Conservation (phyloP, 2,329 filamentous ascomycete genomes). For the Aspergillus fischeri region DNA sequence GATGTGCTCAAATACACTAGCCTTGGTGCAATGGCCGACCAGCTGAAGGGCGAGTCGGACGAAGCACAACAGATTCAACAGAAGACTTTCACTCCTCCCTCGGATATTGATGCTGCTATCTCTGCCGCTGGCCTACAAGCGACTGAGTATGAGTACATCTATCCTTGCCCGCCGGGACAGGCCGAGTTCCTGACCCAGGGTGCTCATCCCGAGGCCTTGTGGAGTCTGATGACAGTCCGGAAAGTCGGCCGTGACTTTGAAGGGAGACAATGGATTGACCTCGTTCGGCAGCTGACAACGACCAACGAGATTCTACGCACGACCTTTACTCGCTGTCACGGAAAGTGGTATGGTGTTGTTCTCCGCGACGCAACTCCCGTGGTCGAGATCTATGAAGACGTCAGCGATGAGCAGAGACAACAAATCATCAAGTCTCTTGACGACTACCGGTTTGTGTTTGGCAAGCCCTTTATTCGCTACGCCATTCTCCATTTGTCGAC, state of each 20-base stretch:
- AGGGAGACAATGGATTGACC: conserved; percentile 12
- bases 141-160: background rate
- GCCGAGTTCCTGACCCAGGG: conserved; percentile 2
- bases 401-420: conserved; percentile 16
- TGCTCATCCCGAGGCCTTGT: background rate
- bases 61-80: background rate
- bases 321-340: conserved; percentile 3
- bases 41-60: background rate
- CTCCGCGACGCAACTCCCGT: conserved; percentile 11
- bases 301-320: conserved; percentile 12
- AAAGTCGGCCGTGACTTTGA: conserved; percentile 1
- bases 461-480: conserved; percentile 34
- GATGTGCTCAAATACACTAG: background rate
- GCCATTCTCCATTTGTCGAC: conserved; percentile 21
- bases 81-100: background rate
- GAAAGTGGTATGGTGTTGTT: conserved; percentile 13
- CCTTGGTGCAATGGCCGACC: background rate
- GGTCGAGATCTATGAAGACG: conserved; percentile 4
- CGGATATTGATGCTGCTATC: background rate
- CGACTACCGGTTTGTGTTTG: conserved; percentile 26
- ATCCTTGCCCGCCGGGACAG: background rate
- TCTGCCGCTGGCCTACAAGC: background rate
- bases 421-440: conserved; percentile 20
- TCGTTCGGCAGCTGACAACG: conserved; percentile 7
- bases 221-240: background rate